Evolutionary conservation across 2,329 filamentous ascomycete species (phyloP), one percentile per base, ranked within the genome.

Genomic region (Colletotrichum sp.): DNA sequence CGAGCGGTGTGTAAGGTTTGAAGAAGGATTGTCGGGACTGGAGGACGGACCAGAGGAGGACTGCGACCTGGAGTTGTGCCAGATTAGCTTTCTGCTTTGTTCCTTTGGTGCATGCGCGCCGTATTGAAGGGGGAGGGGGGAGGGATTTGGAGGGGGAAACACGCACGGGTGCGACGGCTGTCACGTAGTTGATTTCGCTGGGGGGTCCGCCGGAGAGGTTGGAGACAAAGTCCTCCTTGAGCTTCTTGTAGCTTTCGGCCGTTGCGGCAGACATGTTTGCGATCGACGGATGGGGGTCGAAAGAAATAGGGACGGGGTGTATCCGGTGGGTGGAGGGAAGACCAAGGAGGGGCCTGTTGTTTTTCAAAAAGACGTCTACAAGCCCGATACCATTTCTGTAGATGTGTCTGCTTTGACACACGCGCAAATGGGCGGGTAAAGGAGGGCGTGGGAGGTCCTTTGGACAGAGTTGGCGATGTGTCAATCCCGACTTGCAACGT

Each of bases 221-320:
- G 71, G 96, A 98, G 82, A 99, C 97, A 84, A 98, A 98, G 82
- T 95, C 95, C 88, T 98, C 96, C 88, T 99, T 99, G 80, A 94
- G 90, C 81, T 94, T 92, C 87, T 98, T 99, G 89, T 98, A 98
- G 85, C 90, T 93, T 75, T 85, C 85, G 63, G 87, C 60, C 55
- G 77, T 71, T 39, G 83, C 65, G 79, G 82, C 80, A 77, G 86
- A 83, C 83, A 87, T 87, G 78, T 73, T 76, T 69, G 73, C 59
- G 70, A 75, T 32, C 24, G 21, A 55, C 18, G 13, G 57, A 34
- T 16, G 63, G 32, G 52, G 32, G 30, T 28, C 52, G 30, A 18
- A 52, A 55, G 64, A 30, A 52, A 16, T 63, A n/a, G 24, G 36
- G 26, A 15, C 32, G 24, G 18, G n/a, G n/a, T 26, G 64, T 55